phyloP scores from a whole-genome alignment of 2,329 filamentous ascomycete species.

The Paraphaeosphaeria minitans region DNA sequence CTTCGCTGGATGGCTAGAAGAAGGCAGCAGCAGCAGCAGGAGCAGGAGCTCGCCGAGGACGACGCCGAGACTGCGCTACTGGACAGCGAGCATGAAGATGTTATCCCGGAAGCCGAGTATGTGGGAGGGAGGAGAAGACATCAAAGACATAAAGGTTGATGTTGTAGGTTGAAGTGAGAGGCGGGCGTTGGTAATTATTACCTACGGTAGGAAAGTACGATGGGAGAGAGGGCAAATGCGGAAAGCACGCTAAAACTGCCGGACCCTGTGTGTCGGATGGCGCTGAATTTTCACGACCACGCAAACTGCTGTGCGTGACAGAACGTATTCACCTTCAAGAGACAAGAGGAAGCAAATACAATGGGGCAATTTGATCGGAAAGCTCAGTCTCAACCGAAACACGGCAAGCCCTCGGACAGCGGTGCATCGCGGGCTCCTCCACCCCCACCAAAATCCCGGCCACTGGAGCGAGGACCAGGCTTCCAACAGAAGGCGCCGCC shows the following conservation, averaged over 20 bases:
- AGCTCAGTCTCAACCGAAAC: neutral
- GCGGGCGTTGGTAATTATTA: neutral
- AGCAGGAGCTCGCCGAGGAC: too few species aligned
- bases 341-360: neutral
- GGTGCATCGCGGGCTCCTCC: neutral
- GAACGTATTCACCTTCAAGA: neutral
- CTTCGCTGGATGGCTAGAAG: conserved; percentile 19
- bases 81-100: conserved; percentile 19
- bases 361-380: neutral
- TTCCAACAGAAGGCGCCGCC: neutral
- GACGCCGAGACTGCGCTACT: conserved; percentile 30
- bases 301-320: neutral
- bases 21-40: conserved; percentile 15
- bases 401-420: neutral
- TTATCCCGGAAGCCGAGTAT: conserved; percentile 26
- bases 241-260: neutral
- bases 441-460: neutral
- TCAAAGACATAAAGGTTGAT: neutral
- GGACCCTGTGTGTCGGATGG: neutral
- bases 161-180: neutral
- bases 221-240: neutral
- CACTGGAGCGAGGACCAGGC: neutral
- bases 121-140: conserved; percentile 15
- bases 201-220: neutral
- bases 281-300: neutral